phyloP scores from a whole-genome alignment of 345 rosid species.

The Rhodomyrtus tomentosa region DNA sequence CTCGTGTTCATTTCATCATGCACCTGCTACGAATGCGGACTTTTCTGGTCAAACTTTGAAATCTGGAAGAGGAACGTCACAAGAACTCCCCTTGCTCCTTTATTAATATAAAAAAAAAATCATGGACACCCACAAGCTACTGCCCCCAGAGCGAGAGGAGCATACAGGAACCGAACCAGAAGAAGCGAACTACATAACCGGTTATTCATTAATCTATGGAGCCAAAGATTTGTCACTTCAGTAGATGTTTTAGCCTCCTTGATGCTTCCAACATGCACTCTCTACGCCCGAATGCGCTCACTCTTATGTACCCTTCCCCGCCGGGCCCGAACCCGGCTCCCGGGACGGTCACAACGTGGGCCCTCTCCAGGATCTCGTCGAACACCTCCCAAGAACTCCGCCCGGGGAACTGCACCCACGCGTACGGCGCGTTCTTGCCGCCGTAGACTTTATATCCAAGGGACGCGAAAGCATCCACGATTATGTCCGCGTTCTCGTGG shows the following conservation, averaged over 20 bases:
- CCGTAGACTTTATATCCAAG: slow-evolving; percentile 49
- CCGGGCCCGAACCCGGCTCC: slow-evolving; percentile 77
- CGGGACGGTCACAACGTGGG: slow-evolving; percentile 58
- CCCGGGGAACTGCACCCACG: slow-evolving; percentile 64
- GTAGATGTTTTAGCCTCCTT: slow-evolving; percentile 24
- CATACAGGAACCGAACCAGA: background rate
- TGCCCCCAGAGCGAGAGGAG: background rate
- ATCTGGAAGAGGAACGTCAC: background rate
- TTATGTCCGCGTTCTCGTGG: slow-evolving; percentile 50
- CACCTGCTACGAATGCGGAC: no score
- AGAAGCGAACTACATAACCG: background rate
- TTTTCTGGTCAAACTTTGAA: no score
- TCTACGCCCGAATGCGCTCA: slow-evolving; percentile 60
- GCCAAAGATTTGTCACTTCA: background rate
- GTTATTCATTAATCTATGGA: background rate
- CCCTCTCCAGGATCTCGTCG: slow-evolving; percentile 53
- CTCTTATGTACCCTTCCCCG: slow-evolving; percentile 61
- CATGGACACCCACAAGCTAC: background rate
- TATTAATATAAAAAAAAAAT: background rate
- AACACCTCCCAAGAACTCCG: slow-evolving; percentile 67
- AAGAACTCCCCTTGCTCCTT: background rate
- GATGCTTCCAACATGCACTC: slow-evolving; percentile 50
- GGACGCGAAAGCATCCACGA: slow-evolving; percentile 35
- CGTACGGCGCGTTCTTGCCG: slow-evolving; percentile 67
- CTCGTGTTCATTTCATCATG: background rate